Base-by-base conservation (phyloP, 768 basidiomycete genomes). In the Termitomyces sp. region DNA sequence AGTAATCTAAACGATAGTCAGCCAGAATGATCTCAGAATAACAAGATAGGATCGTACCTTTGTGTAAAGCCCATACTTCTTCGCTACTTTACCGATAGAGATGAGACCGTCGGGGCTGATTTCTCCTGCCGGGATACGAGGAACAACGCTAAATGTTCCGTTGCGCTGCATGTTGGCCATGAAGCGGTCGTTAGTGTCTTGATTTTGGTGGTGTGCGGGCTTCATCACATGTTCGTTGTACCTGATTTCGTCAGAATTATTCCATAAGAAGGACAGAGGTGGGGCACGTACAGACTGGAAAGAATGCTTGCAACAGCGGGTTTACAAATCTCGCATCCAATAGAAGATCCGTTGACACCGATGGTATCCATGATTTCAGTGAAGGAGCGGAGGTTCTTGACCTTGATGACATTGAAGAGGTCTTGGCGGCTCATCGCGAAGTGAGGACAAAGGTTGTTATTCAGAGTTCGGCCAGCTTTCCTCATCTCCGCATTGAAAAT, bases 281-380 rank as follows among this genome's bases (percentile, higher is more conserved):
- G 61, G 30, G 6, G 15, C 50, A 58, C 41, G 42, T 7, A 37
- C 69, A 81, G 63, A 61, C 78, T 77, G 1, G 79, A 75, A 30
- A 81, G 65, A 41, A 80, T 78, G 58, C 80, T 79, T 30, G 80
- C 88, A 34, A 89, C 75, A 6, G 80, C 81, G 4, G 89, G 89
- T 64, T 86, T 88, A 73, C 89, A 91, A 24, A 85, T 69, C 70
- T 90, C 89, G 63, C 89, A 91, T 2, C 89, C 89, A 6, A 85
- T 63, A 0, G 83, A 74, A 45, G 78, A 72, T 36, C 75, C 71
- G 41, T 76, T 75, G 22, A 75, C 71, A 20, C 86, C 87, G 3
- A 71, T 74, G 7, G 72, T 71, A 8, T 66, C 64, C 78, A 88
- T 82, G 42, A 89, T 75, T 31, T 81, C 79, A 1, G 69, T 58